Conservation (phyloP, 2,329 filamentous ascomycete species). For the Aspergillus proliferans region DNA sequence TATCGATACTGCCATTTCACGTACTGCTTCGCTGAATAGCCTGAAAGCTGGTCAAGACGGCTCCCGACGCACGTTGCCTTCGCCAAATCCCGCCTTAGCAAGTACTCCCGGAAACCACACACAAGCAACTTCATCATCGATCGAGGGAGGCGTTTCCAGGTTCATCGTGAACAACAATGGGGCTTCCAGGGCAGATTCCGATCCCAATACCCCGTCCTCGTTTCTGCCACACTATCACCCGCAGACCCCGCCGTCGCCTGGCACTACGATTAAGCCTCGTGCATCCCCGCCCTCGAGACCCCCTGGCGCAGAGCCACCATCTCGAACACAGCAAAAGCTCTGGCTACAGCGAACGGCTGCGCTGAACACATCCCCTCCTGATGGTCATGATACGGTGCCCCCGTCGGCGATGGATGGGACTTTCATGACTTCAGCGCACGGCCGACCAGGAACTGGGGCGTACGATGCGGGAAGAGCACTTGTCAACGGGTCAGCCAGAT, state of each 20-base stretch:
- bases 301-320: constrained; percentile 34
- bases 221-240: constrained; percentile 45
- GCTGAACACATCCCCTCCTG: constrained; percentile 39
- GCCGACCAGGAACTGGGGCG: constrained; percentile 21
- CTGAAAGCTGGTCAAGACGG: constrained; percentile 27
- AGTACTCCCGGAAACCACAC: constrained; percentile 25
- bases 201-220: constrained; percentile 41
- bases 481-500: constrained; percentile 23
- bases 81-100: constrained; percentile 21
- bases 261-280: constrained; percentile 18
- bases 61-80: constrained; percentile 25
- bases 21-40: constrained; percentile 31
- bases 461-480: constrained; percentile 25
- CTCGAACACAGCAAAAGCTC: constrained; percentile 44
- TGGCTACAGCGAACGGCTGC: constrained; percentile 43
- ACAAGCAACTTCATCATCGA: constrained; percentile 41
- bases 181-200: constrained; percentile 35
- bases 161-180: constrained; percentile 35
- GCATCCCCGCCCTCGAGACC: constrained; percentile 29
- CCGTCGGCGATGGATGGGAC: constrained; percentile 32
- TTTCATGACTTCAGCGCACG: constrained; percentile 23
- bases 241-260: constrained; percentile 39
- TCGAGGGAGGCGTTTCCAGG: constrained; percentile 42
- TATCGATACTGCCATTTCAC: constrained; percentile 27
- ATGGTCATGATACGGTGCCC: constrained; percentile 29